phyloP scores from a whole-genome alignment of 768 basidiomycete genomes.

The Nidula microcarpa region DNA sequence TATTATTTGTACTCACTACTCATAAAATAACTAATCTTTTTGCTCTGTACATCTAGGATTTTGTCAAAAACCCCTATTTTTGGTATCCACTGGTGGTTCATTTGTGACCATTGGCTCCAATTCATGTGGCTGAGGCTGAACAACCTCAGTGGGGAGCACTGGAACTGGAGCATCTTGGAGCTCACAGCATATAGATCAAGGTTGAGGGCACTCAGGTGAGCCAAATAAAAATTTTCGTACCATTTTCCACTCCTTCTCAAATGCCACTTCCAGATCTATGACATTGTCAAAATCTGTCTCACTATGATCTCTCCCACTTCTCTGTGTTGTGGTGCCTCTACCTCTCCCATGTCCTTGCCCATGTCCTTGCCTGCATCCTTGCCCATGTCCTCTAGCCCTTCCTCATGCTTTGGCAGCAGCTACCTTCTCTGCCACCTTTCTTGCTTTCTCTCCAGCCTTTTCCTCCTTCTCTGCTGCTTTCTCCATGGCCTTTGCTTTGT shows the following conservation, averaged over 20 bases:
- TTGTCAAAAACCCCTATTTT: no score
- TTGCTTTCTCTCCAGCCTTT: background rate
- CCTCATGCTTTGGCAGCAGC: background rate
- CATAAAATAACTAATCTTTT: no score
- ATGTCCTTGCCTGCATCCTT: background rate
- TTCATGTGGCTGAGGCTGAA: no score
- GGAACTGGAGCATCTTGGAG: no score
- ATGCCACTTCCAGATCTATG: background rate
- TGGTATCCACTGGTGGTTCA: no score
- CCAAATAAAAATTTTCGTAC: background rate
- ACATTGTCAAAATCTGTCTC: background rate
- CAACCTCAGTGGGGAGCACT: no score
- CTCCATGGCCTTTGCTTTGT: constrained; percentile 1
- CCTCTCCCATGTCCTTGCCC: background rate
- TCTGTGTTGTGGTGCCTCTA: no score
- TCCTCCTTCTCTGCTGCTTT: constrained; percentile 4
- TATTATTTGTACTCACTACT: no score
- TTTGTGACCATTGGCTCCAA: no score
- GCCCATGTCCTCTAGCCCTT: background rate
- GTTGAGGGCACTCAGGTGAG: background rate
- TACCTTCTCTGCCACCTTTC: constrained; percentile 1
- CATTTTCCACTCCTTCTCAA: background rate
- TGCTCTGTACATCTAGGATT: no score
- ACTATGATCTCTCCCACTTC: background rate
- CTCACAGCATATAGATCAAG: no score